Conservation (phyloP, 1,284 basidiomycete species). For the Ceratobasidium sp. region DNA sequence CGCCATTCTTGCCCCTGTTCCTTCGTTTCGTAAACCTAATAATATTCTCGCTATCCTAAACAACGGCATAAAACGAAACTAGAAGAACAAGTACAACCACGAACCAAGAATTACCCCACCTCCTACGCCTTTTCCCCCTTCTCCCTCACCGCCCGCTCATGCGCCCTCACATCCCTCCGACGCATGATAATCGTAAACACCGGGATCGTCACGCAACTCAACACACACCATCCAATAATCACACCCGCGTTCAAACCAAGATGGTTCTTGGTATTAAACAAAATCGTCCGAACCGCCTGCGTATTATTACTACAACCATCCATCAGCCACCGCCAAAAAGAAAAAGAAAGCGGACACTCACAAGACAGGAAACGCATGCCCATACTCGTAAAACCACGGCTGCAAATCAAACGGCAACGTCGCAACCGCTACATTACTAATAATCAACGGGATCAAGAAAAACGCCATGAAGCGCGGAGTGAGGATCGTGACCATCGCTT, state of each 20-base stretch:
- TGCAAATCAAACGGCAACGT: slow-evolving; percentile 61
- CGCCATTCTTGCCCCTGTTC: too few relatives aligned
- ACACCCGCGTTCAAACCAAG: slow-evolving; percentile 61
- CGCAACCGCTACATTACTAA: slow-evolving; percentile 60
- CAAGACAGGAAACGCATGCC: slow-evolving; percentile 62
- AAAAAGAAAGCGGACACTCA: too few relatives aligned
- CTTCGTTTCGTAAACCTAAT: too few relatives aligned
- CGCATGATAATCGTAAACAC: slow-evolving; percentile 59
- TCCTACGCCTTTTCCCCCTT: slow-evolving; percentile 26
- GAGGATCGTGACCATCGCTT: slow-evolving; percentile 51
- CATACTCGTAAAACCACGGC: slow-evolving; percentile 58
- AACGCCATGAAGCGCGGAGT: slow-evolving; percentile 47
- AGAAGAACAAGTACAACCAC: too few relatives aligned
- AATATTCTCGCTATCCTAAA: too few relatives aligned
- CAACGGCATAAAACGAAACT: too few relatives aligned
- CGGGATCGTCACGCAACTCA: slow-evolving; percentile 58
- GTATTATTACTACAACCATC: too few relatives aligned
- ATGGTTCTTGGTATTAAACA: slow-evolving; percentile 58
- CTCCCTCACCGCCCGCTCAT: slow-evolving; percentile 23
- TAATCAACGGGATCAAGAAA: slow-evolving; percentile 57
- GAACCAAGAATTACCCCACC: too few relatives aligned
- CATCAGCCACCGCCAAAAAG: too few relatives aligned
- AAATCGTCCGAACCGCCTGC: too few relatives aligned
- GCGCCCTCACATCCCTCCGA: slow-evolving; percentile 49
- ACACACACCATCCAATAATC: slow-evolving; percentile 60